Conservation (phyloP, 1,139 yeast genomes). For the Saccharomyces hybrid region DNA sequence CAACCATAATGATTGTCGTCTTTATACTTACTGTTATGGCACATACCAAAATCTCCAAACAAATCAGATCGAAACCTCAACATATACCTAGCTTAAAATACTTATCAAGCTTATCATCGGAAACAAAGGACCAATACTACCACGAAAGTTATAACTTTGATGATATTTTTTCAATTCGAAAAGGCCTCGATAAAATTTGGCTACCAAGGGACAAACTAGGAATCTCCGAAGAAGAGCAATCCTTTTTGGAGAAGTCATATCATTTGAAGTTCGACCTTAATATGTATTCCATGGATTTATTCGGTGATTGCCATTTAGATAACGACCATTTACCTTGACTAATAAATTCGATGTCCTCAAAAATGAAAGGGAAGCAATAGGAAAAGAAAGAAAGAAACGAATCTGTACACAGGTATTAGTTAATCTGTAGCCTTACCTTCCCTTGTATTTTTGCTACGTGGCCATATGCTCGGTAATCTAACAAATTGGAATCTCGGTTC, state of each 20-base stretch:
- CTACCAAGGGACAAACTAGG: constrained; percentile 35
- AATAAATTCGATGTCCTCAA: neutral
- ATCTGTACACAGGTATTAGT: neutral
- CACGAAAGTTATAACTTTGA: neutral
- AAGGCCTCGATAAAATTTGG: constrained; percentile 28
- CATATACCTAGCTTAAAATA: constrained; percentile 6
- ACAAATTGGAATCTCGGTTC: constrained; percentile 88
- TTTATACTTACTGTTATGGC: constrained; percentile 36
- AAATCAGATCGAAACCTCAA: constrained; percentile 13
- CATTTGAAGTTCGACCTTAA: constrained; percentile 28
- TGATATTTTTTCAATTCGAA: neutral
- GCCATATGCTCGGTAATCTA: constrained; percentile 84
- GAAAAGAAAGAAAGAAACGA: neutral
- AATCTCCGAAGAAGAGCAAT: constrained; percentile 24
- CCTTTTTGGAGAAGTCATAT: constrained; percentile 17
- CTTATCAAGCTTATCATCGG: neutral
- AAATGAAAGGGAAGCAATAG: neutral
- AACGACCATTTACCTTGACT: neutral
- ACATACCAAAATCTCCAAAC: constrained; percentile 34
- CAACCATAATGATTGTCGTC: constrained; percentile 38
- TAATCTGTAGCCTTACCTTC: constrained; percentile 27
- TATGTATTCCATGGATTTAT: constrained; percentile 13
- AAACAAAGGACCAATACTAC: neutral
- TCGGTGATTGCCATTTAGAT: neutral
- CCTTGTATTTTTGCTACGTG: constrained; percentile 67